Conservation (phyloP, 345 rosid genomes). For the Durio zibethinus region DNA sequence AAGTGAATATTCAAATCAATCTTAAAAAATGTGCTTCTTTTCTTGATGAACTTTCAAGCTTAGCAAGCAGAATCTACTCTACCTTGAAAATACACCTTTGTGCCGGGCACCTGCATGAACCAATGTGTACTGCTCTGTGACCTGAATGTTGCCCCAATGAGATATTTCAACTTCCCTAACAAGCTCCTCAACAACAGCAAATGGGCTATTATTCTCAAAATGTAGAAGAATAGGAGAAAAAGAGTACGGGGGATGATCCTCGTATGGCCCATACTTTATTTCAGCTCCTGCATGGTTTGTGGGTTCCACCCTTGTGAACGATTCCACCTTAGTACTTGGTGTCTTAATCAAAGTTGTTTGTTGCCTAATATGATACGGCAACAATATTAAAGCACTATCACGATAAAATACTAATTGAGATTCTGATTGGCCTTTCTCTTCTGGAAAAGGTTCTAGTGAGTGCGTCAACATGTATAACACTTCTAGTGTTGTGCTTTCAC, state of each 20-base stretch:
- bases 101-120: constrained; percentile 93
- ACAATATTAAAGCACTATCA: constrained; percentile 71
- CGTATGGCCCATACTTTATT: constrained; percentile 88
- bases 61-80: constrained; percentile 21
- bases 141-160: constrained; percentile 95
- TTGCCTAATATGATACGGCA: constrained; percentile 74
- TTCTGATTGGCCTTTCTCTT: constrained; percentile 89
- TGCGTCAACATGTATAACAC: constrained; percentile 77
- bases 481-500: constrained; percentile 71
- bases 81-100: constrained; percentile 97
- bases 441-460: constrained; percentile 87
- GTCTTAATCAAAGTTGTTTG: constrained; percentile 78
- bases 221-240: constrained; percentile 76
- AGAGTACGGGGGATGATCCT: constrained; percentile 65
- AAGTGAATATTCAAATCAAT: constrained; percentile 12
- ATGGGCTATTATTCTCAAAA: constrained; percentile 90
- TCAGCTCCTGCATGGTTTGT: constrained; percentile 68
- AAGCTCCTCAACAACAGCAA: constrained; percentile 97
- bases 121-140: constrained; percentile 82
- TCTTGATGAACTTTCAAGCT: not conserved
- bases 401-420: constrained; percentile 84
- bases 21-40: not conserved
- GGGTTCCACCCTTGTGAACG: constrained; percentile 84
- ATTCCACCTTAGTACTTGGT: constrained; percentile 80
- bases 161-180: constrained; percentile 91